Evolutionary conservation across 139 green algal species (phyloP).

Genomic region (Tetraselmis chui): DNA sequence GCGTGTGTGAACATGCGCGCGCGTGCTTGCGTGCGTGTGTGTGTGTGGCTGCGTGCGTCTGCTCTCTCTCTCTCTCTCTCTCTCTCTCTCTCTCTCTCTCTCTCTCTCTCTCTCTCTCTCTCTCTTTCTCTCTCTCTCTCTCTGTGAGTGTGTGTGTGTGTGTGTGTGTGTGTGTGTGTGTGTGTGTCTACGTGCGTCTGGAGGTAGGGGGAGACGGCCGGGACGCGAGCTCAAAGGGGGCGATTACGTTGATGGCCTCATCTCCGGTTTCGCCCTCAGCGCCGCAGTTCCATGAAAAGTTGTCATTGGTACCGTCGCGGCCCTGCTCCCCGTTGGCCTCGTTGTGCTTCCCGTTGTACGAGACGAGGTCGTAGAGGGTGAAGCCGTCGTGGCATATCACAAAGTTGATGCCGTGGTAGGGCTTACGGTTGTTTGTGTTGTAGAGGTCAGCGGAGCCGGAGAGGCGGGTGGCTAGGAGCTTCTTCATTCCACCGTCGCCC

Average conservation of each 20-base stretch:
- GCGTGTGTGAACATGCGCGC: too few relatives aligned
- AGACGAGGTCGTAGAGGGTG: constrained; percentile 85
- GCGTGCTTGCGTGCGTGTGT: too few relatives aligned
- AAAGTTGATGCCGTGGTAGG: constrained; percentile 95
- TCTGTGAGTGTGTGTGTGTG: too few relatives aligned
- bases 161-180: too few relatives aligned
- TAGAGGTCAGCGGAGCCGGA: constrained; percentile 90
- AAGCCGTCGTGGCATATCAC: constrained; percentile 94
- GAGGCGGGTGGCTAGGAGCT: constrained; percentile 79
- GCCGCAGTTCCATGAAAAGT: constrained; percentile 97
- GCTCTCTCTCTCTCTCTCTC: too few relatives aligned
- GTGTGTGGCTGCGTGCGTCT: too few relatives aligned
- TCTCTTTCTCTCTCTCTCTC: too few relatives aligned
- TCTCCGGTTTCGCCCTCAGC: constrained; percentile 77
- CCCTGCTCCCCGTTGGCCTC: constrained; percentile 69
- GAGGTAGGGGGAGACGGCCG: too few relatives aligned
- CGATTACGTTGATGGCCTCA: constrained; percentile 33
- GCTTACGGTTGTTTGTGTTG: constrained; percentile 58
- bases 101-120: too few relatives aligned
- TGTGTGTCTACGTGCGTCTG: too few relatives aligned
- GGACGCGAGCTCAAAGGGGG: too few relatives aligned
- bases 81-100: too few relatives aligned
- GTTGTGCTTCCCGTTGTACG: constrained; percentile 82
- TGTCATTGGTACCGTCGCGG: constrained; percentile 90
- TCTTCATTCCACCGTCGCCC: constrained; percentile 79